A percentile compares a stretch with the other conserved stretches of the same genome.
Conservation (phyloP, 2,329 filamentous ascomycete genomes). For the Talaromyces sp. region DNA sequence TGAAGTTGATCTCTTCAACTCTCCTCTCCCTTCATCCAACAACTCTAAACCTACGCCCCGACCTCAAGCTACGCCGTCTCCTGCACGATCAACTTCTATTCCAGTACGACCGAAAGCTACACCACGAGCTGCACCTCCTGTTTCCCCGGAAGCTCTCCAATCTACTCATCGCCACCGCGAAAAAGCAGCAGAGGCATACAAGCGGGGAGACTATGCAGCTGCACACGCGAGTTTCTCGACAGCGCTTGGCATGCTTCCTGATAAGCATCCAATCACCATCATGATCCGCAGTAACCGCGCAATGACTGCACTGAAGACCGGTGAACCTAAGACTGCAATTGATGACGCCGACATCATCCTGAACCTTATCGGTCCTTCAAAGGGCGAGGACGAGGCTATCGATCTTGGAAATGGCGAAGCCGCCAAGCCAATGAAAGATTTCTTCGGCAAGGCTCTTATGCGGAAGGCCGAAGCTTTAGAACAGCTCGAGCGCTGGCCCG, state of each 20-base stretch:
- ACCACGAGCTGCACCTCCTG: conserved; percentile 59
- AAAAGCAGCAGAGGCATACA: conserved; percentile 85
- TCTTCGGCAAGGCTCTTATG: conserved; percentile 90
- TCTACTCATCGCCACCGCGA: conserved; percentile 77
- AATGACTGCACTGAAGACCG: conserved; percentile 85
- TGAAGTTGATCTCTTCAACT: conserved; percentile 68
- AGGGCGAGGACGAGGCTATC: conserved; percentile 79
- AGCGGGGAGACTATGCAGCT: conserved; percentile 86
- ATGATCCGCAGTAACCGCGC: conserved; percentile 91
- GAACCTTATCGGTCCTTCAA: conserved; percentile 74
- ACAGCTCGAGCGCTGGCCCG: conserved; percentile 90
- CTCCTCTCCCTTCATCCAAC: conserved; percentile 32
- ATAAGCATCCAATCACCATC: conserved; percentile 79
- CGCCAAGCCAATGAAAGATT: conserved; percentile 83
- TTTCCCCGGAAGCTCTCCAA: conserved; percentile 70
- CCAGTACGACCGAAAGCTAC: conserved; percentile 52
- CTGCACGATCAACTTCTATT: conserved; percentile 49
- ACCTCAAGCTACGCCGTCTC: conserved; percentile 41
- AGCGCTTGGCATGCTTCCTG: conserved; percentile 74
- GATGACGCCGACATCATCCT: conserved; percentile 81
- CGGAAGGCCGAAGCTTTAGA: conserved; percentile 95
- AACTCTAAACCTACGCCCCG: conserved; percentile 37
- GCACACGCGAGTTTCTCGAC: conserved; percentile 82
- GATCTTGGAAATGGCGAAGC: conserved; percentile 66
- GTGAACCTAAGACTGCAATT: conserved; percentile 85